phyloP scores from a whole-genome alignment of 2,329 filamentous ascomycete species.

The Cryphonectria radicalis region DNA sequence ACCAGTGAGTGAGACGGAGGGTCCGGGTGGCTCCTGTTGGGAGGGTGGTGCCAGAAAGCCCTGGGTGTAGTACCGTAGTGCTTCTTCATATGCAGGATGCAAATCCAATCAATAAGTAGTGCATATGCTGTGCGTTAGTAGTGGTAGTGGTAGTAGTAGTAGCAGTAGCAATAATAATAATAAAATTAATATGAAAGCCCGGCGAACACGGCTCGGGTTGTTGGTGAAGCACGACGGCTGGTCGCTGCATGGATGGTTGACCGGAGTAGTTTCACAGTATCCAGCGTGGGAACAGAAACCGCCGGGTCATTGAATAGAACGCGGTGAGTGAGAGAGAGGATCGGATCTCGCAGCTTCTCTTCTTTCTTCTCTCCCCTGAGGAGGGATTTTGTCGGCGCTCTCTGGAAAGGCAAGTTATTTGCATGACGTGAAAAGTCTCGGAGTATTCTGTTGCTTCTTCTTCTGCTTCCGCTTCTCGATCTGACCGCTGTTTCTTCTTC shows the following conservation, averaged over 20 bases:
- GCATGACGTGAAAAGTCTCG: conserved; percentile 7
- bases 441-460: neutral
- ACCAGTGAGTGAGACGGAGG: conserved; percentile 13
- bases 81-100: conserved; percentile 11
- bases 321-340: conserved; percentile 15
- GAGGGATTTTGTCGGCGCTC: neutral
- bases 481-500: neutral
- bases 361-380: neutral
- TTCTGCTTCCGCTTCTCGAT: neutral
- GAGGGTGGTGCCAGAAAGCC: conserved; percentile 22
- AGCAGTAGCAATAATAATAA: too few relatives aligned
- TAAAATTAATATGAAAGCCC: neutral
- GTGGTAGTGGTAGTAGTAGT: neutral
- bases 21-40: conserved; percentile 24
- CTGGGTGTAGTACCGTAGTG: neutral
- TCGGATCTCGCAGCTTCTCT: neutral
- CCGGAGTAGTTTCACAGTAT: conserved; percentile 6
- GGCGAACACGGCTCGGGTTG: conserved; percentile 12
- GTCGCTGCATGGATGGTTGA: conserved; percentile 6
- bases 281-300: neutral
- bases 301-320: conserved; percentile 21
- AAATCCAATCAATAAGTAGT: conserved; percentile 18
- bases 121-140: neutral
- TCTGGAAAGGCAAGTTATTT: neutral
- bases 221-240: conserved; percentile 14